Conservation (phyloP, 257 asterid genomes). For the Solanum phureja region DNA sequence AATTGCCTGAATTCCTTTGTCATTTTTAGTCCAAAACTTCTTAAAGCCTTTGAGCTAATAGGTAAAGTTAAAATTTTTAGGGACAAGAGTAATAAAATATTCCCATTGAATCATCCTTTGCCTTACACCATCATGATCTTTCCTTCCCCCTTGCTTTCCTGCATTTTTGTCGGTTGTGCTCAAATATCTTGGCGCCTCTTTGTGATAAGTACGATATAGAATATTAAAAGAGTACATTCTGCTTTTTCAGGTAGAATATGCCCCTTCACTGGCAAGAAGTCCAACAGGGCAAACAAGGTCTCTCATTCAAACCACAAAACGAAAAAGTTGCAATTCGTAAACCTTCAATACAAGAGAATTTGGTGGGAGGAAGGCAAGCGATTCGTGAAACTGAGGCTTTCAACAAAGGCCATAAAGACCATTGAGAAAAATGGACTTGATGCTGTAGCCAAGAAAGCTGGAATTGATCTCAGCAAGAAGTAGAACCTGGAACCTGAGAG, state of each 20-base stretch:
- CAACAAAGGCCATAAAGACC: slow-evolving; percentile 88
- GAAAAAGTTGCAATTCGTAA: slow-evolving; percentile 68
- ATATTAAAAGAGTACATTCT: neutral
- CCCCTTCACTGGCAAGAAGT: slow-evolving; percentile 82
- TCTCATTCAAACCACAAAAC: slow-evolving; percentile 98
- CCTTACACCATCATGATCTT: neutral
- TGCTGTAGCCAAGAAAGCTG: slow-evolving; percentile 96
- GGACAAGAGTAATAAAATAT: neutral
- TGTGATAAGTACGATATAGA: neutral
- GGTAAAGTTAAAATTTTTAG: neutral
- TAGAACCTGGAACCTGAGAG: slow-evolving; percentile 3
- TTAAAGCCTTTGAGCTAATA: neutral
- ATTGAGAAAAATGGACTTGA: slow-evolving; percentile 97
- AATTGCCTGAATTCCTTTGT: neutral
- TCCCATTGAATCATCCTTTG: neutral
- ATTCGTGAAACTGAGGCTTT: slow-evolving; percentile 64
- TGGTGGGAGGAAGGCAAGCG: slow-evolving; percentile 99
- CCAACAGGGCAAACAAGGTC: slow-evolving; percentile 78
- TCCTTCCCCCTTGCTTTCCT: neutral
- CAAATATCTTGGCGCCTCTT: neutral
- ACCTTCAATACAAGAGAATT: slow-evolving; percentile 83
- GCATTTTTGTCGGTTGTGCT: neutral
- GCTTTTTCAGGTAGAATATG: slow-evolving; percentile 59
- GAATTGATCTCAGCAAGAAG: slow-evolving; percentile 68
- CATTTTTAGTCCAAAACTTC: neutral